Percentiles rank a stretch among this genome's conserved stretches.
Evolutionary conservation across 2,329 filamentous ascomycete species (phyloP).

Genomic region (Tolypocladium tundrense): DNA sequence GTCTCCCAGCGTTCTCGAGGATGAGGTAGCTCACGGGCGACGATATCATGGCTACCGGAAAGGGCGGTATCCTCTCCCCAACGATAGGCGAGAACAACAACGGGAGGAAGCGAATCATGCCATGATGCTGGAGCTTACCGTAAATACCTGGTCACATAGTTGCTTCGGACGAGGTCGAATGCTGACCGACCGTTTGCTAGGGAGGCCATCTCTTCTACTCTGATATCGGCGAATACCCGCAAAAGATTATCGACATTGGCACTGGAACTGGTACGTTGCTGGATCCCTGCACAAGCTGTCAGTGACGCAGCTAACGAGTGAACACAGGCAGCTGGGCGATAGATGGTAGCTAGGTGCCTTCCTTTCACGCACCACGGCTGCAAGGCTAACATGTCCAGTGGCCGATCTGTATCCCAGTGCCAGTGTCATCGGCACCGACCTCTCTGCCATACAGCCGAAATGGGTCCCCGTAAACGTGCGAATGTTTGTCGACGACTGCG

Average conservation of each 20-base stretch:
- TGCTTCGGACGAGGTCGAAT: background rate
- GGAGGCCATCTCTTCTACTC: conserved; percentile 28
- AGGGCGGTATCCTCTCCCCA: conserved; percentile 35
- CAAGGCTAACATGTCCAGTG: conserved; percentile 13
- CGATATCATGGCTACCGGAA: conserved; percentile 33
- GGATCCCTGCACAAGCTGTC: background rate
- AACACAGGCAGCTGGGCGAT: conserved; percentile 41
- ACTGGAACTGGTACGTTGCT: conserved; percentile 33
- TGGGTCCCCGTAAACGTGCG: conserved; percentile 49
- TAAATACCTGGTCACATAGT: conserved; percentile 7
- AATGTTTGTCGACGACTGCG: conserved; percentile 53
- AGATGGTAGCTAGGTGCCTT: conserved; percentile 20
- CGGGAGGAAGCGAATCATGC: conserved; percentile 35
- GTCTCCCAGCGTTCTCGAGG: conserved; percentile 19
- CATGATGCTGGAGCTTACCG: conserved; percentile 32
- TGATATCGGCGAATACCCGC: conserved; percentile 26
- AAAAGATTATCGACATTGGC: conserved; percentile 36
- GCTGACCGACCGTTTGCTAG: conserved; percentile 8
- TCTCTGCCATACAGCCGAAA: conserved; percentile 35
- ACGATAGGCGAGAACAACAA: conserved; percentile 34
- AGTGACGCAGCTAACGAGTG: background rate
- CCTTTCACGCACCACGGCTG: background rate
- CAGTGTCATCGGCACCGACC: conserved; percentile 29
- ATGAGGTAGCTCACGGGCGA: conserved; percentile 22
- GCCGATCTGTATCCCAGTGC: conserved; percentile 31